Percentiles rank a stretch among this genome's conserved stretches.
These are phyloP conservation scores for Nymphaea colorata DNA, from an alignment of 164 flowering plant genomes.

Conservation along the genomic window DNA sequence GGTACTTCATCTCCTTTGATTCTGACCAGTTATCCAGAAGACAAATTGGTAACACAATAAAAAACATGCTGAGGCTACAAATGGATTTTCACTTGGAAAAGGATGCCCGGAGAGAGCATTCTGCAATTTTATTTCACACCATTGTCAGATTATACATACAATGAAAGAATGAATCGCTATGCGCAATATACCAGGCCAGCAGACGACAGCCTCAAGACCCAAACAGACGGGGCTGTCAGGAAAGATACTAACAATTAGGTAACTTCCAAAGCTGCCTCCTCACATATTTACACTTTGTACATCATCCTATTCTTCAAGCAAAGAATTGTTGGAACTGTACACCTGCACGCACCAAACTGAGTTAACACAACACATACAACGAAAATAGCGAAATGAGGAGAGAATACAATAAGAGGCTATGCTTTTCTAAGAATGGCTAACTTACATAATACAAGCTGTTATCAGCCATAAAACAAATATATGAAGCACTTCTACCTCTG, in stretches of 20 bases:
- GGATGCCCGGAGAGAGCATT: too few species aligned
- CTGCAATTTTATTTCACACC: too few species aligned
- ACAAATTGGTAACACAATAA: background rate
- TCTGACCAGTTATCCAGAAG: background rate
- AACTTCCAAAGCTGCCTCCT: background rate
- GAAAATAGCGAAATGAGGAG: background rate
- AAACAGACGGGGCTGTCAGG: background rate
- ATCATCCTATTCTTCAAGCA: background rate
- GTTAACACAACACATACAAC: background rate
- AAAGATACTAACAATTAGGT: background rate
- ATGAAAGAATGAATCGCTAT: background rate
- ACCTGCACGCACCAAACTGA: background rate
- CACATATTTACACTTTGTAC: background rate
- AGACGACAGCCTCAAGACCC: background rate
- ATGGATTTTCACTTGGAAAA: background rate
- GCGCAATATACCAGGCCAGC: background rate
- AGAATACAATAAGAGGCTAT: background rate
- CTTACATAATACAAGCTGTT: background rate
- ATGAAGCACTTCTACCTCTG: background rate
- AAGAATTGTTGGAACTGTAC: background rate
- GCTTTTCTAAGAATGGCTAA: background rate
- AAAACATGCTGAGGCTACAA: background rate
- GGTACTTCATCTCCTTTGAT: background rate
- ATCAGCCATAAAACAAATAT: background rate
- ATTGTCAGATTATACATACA: background rate